Evolutionary conservation across 1,284 basidiomycete species (phyloP).

Genomic region (Apiotrichum mycotoxinovorans): DNA sequence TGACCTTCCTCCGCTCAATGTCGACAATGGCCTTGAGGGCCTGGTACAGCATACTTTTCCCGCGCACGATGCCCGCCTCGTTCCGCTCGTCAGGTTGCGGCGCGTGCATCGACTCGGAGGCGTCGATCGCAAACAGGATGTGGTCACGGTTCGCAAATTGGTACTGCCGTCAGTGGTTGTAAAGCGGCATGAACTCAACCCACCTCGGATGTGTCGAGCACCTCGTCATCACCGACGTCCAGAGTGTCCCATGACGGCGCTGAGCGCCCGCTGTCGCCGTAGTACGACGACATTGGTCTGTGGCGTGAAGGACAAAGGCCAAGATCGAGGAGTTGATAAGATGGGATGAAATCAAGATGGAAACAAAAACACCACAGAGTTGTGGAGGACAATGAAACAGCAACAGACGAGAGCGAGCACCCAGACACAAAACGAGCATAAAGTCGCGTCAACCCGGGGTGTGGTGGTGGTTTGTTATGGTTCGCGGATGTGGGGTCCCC

Average conservation of each 20-base stretch:
- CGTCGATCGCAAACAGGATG: slow-evolving; percentile 89
- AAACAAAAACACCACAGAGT: not conserved
- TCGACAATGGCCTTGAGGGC: slow-evolving; percentile 78
- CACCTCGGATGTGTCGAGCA: slow-evolving; percentile 42
- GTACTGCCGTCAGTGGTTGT: slow-evolving; percentile 52
- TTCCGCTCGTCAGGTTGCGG: slow-evolving; percentile 55
- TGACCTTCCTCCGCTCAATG: slow-evolving; percentile 83
- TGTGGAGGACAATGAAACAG: too few relatives aligned
- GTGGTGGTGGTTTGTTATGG: too few relatives aligned
- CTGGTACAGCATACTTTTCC: slow-evolving; percentile 51
- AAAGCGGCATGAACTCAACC: not conserved
- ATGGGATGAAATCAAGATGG: not conserved
- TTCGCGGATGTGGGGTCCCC: too few relatives aligned
- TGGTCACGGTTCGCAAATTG: slow-evolving; percentile 74
- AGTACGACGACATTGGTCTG: slow-evolving; percentile 40
- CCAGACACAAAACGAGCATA: too few relatives aligned
- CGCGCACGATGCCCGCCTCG: slow-evolving; percentile 28
- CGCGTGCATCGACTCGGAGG: slow-evolving; percentile 80
- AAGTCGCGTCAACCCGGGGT: too few relatives aligned
- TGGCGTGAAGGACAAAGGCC: not conserved
- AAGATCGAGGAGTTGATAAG: not conserved
- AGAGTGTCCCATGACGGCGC: slow-evolving; percentile 43
- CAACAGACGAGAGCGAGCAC: too few relatives aligned
- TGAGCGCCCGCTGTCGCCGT: slow-evolving; percentile 28
- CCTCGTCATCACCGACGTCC: slow-evolving; percentile 37